Percentiles rank a stretch among this genome's conserved stretches.
Conservation (phyloP, 1,284 basidiomycete genomes). For the Volvariella surrecta region DNA sequence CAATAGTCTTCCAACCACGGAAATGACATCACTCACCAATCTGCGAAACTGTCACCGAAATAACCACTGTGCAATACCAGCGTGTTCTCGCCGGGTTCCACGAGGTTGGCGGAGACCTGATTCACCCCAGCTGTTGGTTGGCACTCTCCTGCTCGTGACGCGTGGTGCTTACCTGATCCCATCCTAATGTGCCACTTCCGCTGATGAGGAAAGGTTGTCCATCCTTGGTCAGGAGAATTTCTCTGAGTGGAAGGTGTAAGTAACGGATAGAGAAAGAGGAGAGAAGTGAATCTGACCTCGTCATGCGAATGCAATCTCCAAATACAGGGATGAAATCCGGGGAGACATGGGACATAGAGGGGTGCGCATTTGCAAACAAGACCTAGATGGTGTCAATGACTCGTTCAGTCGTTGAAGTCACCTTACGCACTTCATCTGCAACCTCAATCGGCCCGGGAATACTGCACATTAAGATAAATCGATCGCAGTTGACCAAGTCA, state of each 20-base stretch:
- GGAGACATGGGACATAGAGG: constrained; percentile 86
- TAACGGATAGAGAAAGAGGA: constrained; percentile 1
- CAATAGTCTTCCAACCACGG: background rate
- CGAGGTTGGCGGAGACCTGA: constrained; percentile 70
- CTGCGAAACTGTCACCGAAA: background rate
- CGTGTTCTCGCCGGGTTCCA: constrained; percentile 74
- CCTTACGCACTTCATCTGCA: constrained; percentile 58
- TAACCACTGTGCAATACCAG: constrained; percentile 25
- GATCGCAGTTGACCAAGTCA: background rate
- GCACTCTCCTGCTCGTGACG: constrained; percentile 4
- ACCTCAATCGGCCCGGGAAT: constrained; percentile 83
- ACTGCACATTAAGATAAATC: constrained; percentile 22
- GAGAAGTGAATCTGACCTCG: constrained; percentile 37
- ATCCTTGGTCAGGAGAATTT: constrained; percentile 68
- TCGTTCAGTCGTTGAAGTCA: background rate
- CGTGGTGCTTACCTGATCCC: constrained; percentile 59
- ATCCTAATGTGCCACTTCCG: constrained; percentile 92
- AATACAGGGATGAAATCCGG: constrained; percentile 88
- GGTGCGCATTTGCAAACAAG: constrained; percentile 78
- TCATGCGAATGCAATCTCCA: constrained; percentile 86
- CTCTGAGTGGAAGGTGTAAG: constrained; percentile 28
- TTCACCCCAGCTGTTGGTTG: constrained; percentile 21
- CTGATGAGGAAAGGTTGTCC: constrained; percentile 88
- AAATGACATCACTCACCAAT: background rate
- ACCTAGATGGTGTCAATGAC: constrained; percentile 5